A percentile compares a stretch with the other conserved stretches of the same genome.
These are phyloP conservation scores for Diutina mesorugosa DNA, from an alignment of 1,139 yeast species.

Conservation along the genomic window DNA sequence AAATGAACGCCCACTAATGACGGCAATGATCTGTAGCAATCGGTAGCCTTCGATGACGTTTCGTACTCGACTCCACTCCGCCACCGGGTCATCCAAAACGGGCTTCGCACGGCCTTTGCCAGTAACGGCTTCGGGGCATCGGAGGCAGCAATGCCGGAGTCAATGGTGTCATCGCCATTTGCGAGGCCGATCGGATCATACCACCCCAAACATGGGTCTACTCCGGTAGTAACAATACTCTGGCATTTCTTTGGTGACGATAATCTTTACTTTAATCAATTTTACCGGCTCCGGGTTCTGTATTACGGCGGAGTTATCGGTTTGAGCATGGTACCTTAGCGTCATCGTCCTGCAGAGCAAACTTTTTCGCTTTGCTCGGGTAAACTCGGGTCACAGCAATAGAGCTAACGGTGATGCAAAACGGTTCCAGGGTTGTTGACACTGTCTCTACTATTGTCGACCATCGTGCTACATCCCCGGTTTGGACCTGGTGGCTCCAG, in stretches of 20 bases:
- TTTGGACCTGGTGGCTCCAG: neutral
- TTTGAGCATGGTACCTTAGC: neutral
- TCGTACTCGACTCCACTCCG: neutral
- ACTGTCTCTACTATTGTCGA: neutral
- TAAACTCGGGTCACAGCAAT: neutral
- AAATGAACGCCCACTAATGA: neutral
- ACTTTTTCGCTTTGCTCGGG: neutral
- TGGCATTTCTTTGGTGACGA: neutral
- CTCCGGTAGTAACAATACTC: neutral
- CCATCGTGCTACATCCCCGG: neutral
- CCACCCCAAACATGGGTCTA: neutral
- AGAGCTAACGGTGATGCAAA: neutral
- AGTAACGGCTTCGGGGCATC: neutral
- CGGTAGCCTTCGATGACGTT: neutral
- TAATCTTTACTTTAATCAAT: neutral
- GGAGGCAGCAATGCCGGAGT: neutral
- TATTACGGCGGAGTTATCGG: neutral
- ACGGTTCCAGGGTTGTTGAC: neutral
- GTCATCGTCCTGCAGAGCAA: neutral
- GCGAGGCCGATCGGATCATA: neutral
- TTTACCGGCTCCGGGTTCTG: neutral
- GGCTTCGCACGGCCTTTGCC: neutral
- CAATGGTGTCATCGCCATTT: neutral
- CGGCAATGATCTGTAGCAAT: neutral
- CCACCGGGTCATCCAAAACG: neutral